phyloP scores from a whole-genome alignment of 2,329 filamentous ascomycete species.

The Cladophialophora yegresii region DNA sequence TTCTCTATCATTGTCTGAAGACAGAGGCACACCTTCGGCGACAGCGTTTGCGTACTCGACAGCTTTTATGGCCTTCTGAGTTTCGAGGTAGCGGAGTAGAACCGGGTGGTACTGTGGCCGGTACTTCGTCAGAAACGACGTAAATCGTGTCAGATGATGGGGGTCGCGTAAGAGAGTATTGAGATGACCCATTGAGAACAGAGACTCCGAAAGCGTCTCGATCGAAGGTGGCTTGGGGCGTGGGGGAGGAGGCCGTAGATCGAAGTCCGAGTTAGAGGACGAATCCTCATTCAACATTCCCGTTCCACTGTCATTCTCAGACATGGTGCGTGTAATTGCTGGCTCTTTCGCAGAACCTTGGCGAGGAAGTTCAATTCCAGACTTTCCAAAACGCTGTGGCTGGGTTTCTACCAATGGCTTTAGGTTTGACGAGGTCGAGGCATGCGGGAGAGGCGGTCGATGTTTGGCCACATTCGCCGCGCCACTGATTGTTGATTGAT shows the following conservation, averaged over 20 bases:
- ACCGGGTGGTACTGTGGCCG: constrained; percentile 41
- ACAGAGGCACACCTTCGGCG: constrained; percentile 40
- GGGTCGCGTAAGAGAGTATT: constrained; percentile 46
- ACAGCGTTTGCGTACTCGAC: constrained; percentile 51
- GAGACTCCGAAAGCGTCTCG: constrained; percentile 43
- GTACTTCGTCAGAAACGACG: constrained; percentile 46
- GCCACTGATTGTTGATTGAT: not conserved
- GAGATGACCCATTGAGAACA: constrained; percentile 50
- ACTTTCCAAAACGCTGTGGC: constrained; percentile 9
- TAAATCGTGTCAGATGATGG: constrained; percentile 41
- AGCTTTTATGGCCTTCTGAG: constrained; percentile 47
- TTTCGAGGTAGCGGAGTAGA: constrained; percentile 45
- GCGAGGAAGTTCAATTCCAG: constrained; percentile 18
- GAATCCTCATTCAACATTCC: constrained; percentile 5
- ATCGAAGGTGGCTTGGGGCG: constrained; percentile 39
- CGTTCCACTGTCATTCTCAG: constrained; percentile 14
- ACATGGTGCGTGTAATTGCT: constrained; percentile 17
- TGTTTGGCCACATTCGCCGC: constrained; percentile 1
- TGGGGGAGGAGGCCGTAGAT: constrained; percentile 47
- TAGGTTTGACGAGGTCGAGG: constrained; percentile 11
- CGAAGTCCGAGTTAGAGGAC: constrained; percentile 37
- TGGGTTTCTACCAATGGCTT: not conserved
- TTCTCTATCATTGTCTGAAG: constrained; percentile 32
- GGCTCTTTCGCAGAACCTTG: constrained; percentile 1
- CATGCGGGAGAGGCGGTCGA: constrained; percentile 13